Conservation (phyloP, 768 basidiomycete species). For the Tulasnella sp. region DNA sequence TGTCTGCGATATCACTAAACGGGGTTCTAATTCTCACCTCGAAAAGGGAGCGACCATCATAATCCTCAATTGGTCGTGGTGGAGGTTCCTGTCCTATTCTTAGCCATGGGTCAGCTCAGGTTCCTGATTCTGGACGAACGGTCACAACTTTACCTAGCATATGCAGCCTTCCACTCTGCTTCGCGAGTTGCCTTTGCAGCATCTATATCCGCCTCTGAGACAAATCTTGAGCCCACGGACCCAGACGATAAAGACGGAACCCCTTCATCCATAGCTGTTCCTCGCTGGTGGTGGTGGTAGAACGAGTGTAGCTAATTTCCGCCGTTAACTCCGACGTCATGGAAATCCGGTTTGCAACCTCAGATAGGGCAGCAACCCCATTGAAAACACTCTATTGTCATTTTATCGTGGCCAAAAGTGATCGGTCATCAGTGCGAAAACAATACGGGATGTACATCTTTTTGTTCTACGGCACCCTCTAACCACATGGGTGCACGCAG, state of each 20-base stretch:
- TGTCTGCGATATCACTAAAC: neutral
- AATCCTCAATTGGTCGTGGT: conserved; percentile 61
- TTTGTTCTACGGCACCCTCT: no score
- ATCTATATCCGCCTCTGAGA: conserved; percentile 68
- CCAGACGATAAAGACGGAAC: conserved; percentile 62
- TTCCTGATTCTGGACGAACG: neutral
- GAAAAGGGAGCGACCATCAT: conserved; percentile 76
- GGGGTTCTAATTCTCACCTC: conserved; percentile 46
- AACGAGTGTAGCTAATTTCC: no score
- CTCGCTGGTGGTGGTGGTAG: no score
- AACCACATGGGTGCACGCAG: no score
- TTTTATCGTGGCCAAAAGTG: no score
- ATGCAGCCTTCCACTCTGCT: conserved; percentile 83
- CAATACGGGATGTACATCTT: no score
- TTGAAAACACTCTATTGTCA: no score
- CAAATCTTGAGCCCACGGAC: conserved; percentile 71
- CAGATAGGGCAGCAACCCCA: no score
- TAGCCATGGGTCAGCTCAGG: conserved; percentile 9
- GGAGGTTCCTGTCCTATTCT: conserved; percentile 81
- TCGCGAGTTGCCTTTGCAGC: conserved; percentile 55
- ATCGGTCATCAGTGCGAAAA: no score
- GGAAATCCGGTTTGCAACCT: no score
- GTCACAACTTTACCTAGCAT: conserved; percentile 46
- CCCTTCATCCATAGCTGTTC: neutral
- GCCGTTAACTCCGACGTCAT: no score